Percentiles rank a stretch among this genome's conserved stretches.
These are phyloP conservation scores for Vaccinium myrtillus DNA, from an alignment of 148 eudicot genomes.

Conservation along the genomic window DNA sequence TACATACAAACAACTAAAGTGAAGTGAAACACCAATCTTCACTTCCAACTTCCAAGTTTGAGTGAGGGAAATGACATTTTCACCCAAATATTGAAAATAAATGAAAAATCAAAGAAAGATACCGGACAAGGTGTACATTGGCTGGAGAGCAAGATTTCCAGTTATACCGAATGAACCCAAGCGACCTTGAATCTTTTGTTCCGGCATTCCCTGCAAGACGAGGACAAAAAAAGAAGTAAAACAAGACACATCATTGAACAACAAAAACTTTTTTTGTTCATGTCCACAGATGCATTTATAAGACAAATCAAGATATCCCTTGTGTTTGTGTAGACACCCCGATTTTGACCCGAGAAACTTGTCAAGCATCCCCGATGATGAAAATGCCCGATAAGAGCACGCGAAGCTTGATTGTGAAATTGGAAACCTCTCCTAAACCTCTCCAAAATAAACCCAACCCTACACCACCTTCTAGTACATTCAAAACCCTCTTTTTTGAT, in stretches of 20 bases:
- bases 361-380: too few relatives aligned
- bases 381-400: too few relatives aligned
- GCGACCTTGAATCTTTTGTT: conserved; percentile 87
- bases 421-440: too few relatives aligned
- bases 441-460: too few relatives aligned
- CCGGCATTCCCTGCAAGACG: conserved; percentile 84
- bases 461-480: too few relatives aligned
- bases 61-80: not conserved
- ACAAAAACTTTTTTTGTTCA: not conserved
- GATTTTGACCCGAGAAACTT: too few relatives aligned
- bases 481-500: too few relatives aligned
- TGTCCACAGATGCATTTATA: not conserved
- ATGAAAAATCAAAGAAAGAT: conserved; percentile 22
- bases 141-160: conserved; percentile 99
- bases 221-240: not conserved
- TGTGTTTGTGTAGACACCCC: too few relatives aligned
- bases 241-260: not conserved
- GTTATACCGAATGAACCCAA: conserved; percentile 96
- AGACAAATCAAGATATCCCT: not conserved
- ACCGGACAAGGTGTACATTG: conserved; percentile 99
- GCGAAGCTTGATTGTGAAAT: too few relatives aligned
- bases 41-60: conserved; percentile 5
- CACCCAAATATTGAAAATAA: not conserved
- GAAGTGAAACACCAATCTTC: not conserved
- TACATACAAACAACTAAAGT: not conserved